phyloP scores from a whole-genome alignment of 1,284 basidiomycete species.

The Stereum hirsutum region DNA sequence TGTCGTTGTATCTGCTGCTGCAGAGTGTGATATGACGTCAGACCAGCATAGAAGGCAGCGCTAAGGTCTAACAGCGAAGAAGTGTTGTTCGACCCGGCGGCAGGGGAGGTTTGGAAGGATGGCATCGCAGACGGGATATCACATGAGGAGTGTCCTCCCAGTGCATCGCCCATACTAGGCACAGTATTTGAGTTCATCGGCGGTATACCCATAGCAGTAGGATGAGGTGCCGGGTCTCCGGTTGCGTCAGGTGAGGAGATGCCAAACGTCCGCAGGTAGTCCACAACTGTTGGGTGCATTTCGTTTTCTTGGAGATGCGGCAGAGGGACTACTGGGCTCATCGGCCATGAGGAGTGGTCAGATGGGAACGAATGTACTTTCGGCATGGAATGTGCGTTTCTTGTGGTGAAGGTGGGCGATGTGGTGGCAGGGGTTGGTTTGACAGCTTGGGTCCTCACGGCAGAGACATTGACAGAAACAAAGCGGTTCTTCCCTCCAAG shows the following conservation, averaged over 20 bases:
- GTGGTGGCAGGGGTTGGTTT: constrained; percentile 36
- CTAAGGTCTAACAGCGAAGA: constrained; percentile 8
- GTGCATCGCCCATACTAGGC: neutral
- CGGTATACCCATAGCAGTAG: neutral
- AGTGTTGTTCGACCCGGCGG: neutral
- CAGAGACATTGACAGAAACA: constrained; percentile 58
- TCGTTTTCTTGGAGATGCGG: constrained; percentile 21
- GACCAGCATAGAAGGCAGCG: constrained; percentile 6
- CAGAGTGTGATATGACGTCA: constrained; percentile 2
- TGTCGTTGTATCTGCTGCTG: constrained; percentile 7
- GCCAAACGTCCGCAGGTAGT: constrained; percentile 63
- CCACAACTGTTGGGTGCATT: constrained; percentile 50
- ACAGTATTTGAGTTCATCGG: neutral
- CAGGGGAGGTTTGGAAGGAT: neutral
- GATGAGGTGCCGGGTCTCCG: neutral
- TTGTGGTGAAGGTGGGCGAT: constrained; percentile 39
- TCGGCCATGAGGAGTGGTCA: constrained; percentile 62
- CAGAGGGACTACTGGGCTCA: constrained; percentile 44
- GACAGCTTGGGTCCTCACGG: too few species aligned
- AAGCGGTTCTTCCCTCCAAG: constrained; percentile 66
- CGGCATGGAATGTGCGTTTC: too few species aligned
- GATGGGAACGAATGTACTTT: too few species aligned
- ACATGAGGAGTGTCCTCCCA: neutral
- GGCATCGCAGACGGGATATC: neutral
- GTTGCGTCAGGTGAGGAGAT: constrained; percentile 21